Evolutionary conservation across 2,329 filamentous ascomycete species (phyloP).

Genomic region (Botrytis cinerea): DNA sequence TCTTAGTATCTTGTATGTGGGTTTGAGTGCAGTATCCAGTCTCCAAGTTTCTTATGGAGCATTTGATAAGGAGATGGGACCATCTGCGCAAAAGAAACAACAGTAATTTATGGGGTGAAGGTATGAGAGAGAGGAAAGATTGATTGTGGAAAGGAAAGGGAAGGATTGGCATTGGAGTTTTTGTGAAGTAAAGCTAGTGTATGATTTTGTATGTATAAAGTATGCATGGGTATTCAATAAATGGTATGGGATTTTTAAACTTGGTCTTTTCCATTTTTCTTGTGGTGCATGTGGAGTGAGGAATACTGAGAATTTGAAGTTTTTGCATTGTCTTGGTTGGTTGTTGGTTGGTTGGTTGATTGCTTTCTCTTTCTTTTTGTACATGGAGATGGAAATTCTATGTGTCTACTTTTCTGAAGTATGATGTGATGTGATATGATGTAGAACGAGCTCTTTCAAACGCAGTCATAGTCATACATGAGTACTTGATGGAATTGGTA

Average conservation of each 20-base stretch:
- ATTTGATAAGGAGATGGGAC: slow-evolving; percentile 94
- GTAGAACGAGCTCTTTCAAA: too few species aligned
- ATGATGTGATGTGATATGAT: not conserved
- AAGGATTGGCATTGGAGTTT: slow-evolving; percentile 14
- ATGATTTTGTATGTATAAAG: slow-evolving; percentile 25
- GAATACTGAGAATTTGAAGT: not conserved
- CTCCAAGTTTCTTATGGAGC: slow-evolving; percentile 90
- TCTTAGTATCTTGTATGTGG: slow-evolving; percentile 76
- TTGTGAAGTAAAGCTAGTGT: slow-evolving; percentile 6
- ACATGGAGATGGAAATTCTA: not conserved
- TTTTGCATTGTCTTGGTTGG: not conserved
- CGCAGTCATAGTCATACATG: too few species aligned
- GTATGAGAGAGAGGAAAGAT: not conserved
- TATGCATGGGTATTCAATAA: slow-evolving; percentile 15
- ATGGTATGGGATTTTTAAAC: not conserved
- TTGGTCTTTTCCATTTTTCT: not conserved
- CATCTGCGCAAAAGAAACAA: slow-evolving; percentile 83
- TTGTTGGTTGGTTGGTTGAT: too few species aligned
- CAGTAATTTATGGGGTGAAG: slow-evolving; percentile 42
- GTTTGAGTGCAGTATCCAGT: slow-evolving; percentile 72
- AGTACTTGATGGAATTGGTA: too few species aligned
- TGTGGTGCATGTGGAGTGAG: not conserved
- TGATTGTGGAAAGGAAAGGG: slow-evolving; percentile 5
- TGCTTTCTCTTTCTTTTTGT: not conserved
- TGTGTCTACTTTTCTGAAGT: too few species aligned